phyloP scores from a whole-genome alignment of 441 rosid genomes.

The Arabidopsis lyrata region DNA sequence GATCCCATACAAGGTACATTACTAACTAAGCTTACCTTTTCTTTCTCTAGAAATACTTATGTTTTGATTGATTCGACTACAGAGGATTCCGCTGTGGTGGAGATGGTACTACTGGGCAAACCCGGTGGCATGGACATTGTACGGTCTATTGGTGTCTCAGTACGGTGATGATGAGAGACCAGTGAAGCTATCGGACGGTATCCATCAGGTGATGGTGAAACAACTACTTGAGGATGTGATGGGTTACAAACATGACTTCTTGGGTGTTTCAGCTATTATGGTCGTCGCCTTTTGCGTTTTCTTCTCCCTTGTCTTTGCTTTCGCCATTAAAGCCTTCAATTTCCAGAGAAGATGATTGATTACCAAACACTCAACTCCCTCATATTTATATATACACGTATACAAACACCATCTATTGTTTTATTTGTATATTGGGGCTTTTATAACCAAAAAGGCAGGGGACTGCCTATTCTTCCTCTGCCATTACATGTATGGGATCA shows the following conservation, averaged over 20 bases:
- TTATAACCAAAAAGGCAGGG: constrained; percentile 15
- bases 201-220: constrained; percentile 54
- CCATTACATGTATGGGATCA: constrained; percentile 21
- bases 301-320: constrained; percentile 80
- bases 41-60: neutral
- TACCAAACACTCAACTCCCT: constrained; percentile 7
- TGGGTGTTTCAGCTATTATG: constrained; percentile 77
- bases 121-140: constrained; percentile 92
- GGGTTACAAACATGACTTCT: constrained; percentile 83
- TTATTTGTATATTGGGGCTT: constrained; percentile 37
- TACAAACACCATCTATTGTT: constrained; percentile 29
- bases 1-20: constrained; percentile 75
- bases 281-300: constrained; percentile 72
- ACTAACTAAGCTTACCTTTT: neutral
- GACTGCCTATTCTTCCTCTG: constrained; percentile 6
- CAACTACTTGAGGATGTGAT: constrained; percentile 57
- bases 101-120: constrained; percentile 99
- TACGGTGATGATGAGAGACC: constrained; percentile 63
- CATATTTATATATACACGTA: constrained; percentile 22
- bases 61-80: constrained; percentile 32
- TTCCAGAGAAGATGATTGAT: constrained; percentile 83
- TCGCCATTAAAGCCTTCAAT: constrained; percentile 86
- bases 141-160: constrained; percentile 87
- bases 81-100: constrained; percentile 99
- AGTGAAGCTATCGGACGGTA: constrained; percentile 73